A percentile compares a stretch with the other conserved stretches of the same genome.
Evolutionary conservation across 2,329 filamentous ascomycete genomes (phyloP).

Genomic region (Emericellopsis cladophorae): DNA sequence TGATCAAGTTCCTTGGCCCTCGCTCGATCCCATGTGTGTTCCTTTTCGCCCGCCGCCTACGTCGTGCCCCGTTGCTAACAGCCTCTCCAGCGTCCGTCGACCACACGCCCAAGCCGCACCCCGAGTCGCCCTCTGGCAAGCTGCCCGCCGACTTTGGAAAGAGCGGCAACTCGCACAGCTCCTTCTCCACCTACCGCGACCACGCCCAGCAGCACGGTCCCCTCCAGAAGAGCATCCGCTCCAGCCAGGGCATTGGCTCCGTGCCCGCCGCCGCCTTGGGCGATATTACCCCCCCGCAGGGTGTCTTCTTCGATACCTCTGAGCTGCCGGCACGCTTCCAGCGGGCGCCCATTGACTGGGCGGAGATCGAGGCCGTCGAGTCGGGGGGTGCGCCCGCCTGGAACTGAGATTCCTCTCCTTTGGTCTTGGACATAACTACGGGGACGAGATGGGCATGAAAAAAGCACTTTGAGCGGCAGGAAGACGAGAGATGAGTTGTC

Average conservation of each 20-base stretch:
- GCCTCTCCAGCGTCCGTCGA: slow-evolving; percentile 49
- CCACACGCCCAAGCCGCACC: slow-evolving; percentile 62
- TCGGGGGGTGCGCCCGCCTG: slow-evolving; percentile 65
- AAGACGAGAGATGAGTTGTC: background rate
- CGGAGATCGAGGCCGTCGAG: slow-evolving; percentile 93
- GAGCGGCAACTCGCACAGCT: slow-evolving; percentile 33
- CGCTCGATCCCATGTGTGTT: slow-evolving; percentile 43
- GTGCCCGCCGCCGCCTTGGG: slow-evolving; percentile 59
- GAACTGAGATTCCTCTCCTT: slow-evolving; percentile 28
- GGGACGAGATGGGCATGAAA: background rate
- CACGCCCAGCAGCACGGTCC: slow-evolving; percentile 70
- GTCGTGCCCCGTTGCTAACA: slow-evolving; percentile 2
- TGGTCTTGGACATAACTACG: slow-evolving; percentile 21
- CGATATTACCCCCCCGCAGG: slow-evolving; percentile 54
- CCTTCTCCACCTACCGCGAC: slow-evolving; percentile 67
- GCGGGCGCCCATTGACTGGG: slow-evolving; percentile 56
- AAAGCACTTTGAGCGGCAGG: background rate
- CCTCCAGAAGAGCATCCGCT: slow-evolving; percentile 44
- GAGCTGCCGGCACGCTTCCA: slow-evolving; percentile 81
- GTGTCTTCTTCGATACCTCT: slow-evolving; percentile 76
- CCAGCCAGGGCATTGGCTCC: slow-evolving; percentile 39
- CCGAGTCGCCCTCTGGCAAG: slow-evolving; percentile 51
- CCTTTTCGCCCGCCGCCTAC: background rate
- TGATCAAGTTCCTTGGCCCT: slow-evolving; percentile 51
- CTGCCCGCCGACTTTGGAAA: slow-evolving; percentile 43